A percentile compares a stretch with the other conserved stretches of the same genome.
Evolutionary conservation across 352 stramenopile genomes (phyloP).

Genomic region (Globisporangium spinosum): DNA sequence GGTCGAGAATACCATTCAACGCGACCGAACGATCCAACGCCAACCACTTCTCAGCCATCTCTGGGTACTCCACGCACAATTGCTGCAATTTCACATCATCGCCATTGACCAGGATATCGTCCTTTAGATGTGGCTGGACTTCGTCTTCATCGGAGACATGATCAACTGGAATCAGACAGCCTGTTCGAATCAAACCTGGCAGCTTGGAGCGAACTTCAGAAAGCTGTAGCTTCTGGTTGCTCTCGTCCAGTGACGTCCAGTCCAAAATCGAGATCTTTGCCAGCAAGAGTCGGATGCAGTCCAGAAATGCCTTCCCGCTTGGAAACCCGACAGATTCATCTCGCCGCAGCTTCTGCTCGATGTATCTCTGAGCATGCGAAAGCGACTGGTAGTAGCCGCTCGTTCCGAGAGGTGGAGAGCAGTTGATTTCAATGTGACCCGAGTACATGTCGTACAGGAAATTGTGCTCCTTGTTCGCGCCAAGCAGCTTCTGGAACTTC

Average conservation of each 20-base stretch:
- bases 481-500: no score
- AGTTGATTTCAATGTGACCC: constrained; percentile 54
- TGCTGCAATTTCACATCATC: constrained; percentile 27
- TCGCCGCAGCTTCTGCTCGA: constrained; percentile 27
- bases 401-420: constrained; percentile 66
- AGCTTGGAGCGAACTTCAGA: constrained; percentile 45
- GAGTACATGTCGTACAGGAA: no score
- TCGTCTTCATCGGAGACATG: constrained; percentile 15
- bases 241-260: constrained; percentile 68
- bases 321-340: constrained; percentile 31
- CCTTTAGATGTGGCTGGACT: constrained; percentile 25
- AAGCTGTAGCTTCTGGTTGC: constrained; percentile 42
- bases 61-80: constrained; percentile 28
- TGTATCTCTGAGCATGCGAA: constrained; percentile 31
- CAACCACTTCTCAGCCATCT: constrained; percentile 36
- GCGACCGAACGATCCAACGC: constrained; percentile 10
- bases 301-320: constrained; percentile 53
- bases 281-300: constrained; percentile 67
- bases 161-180: constrained; percentile 31
- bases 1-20: constrained; percentile 33
- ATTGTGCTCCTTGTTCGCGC: no score
- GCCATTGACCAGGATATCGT: constrained; percentile 22
- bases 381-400: constrained; percentile 63
- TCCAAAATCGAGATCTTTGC: constrained; percentile 76
- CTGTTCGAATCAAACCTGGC: constrained; percentile 41